These are phyloP conservation scores for Populus nigra DNA, from an alignment of 345 rosid species.

Conservation along the genomic window DNA sequence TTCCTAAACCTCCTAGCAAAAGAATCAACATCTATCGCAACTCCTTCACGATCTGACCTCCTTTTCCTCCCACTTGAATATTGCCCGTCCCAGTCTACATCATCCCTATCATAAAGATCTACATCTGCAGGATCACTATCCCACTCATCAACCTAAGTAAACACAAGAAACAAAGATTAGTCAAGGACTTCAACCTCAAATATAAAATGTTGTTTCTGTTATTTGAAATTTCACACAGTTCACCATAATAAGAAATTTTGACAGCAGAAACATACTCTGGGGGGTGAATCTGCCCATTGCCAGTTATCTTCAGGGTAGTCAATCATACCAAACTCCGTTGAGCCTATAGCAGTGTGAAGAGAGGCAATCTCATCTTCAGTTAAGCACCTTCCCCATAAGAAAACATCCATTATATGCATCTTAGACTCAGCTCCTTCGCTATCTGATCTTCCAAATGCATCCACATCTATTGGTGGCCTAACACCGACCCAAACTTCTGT, in stretches of 20 bases:
- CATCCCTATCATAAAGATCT: conserved; percentile 95
- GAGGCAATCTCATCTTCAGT: conserved; percentile 88
- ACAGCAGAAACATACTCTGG: conserved; percentile 59
- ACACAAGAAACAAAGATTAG: conserved; percentile 25
- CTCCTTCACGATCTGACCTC: conserved; percentile 76
- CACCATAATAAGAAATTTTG: not conserved
- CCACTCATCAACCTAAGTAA: conserved; percentile 87
- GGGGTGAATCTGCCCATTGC: conserved; percentile 98
- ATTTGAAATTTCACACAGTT: conserved; percentile 11
- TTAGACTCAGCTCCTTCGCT: conserved; percentile 98
- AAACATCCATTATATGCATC: conserved; percentile 99
- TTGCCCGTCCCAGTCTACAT: conserved; percentile 98
- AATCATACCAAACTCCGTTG: conserved; percentile 65
- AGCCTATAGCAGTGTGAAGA: conserved; percentile 74
- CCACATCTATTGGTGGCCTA: conserved; percentile 89
- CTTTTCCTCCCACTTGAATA: conserved; percentile 95
- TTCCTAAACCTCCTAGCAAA: conserved; percentile 88
- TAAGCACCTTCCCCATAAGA: conserved; percentile 96
- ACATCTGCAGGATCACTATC: conserved; percentile 98
- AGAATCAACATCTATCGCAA: conserved; percentile 70
- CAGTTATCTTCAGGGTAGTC: conserved; percentile 89
- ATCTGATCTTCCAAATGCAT: conserved; percentile 98
- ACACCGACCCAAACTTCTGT: conserved; percentile 93
- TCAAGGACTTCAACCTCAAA: conserved; percentile 8
- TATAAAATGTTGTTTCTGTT: not conserved